Percentiles rank a stretch among this genome's conserved stretches.
Conservation (phyloP, 2,329 filamentous ascomycete genomes). For the Phaeoacremonium minimum region DNA sequence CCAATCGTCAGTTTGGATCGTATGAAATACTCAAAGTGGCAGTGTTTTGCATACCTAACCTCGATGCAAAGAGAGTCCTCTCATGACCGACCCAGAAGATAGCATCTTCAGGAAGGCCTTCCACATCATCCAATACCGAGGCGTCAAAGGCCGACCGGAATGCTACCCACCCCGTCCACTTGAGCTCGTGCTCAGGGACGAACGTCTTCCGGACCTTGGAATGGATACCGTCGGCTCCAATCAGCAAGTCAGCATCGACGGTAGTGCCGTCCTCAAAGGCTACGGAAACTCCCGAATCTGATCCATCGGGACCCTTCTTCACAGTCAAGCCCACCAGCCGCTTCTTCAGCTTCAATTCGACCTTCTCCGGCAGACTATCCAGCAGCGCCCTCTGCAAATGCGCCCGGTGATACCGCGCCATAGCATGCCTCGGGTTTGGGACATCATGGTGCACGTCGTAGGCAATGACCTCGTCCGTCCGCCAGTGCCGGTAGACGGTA, state of each 20-base stretch:
- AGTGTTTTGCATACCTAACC: not conserved
- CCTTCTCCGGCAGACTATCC: slow-evolving; percentile 19
- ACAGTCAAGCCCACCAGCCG: slow-evolving; percentile 7
- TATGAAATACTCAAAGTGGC: too few species aligned
- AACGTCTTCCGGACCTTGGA: slow-evolving; percentile 8
- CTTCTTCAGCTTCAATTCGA: slow-evolving; percentile 24
- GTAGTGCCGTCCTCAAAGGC: slow-evolving; percentile 5
- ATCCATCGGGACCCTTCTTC: slow-evolving; percentile 13
- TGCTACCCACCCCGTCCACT: slow-evolving; percentile 30
- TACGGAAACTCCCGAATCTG: slow-evolving; percentile 10
- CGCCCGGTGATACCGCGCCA: slow-evolving; percentile 26
- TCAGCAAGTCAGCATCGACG: slow-evolving; percentile 6
- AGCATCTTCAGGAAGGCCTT: slow-evolving; percentile 25
- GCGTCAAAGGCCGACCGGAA: slow-evolving; percentile 28
- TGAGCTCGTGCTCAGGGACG: slow-evolving; percentile 16
- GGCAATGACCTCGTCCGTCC: slow-evolving; percentile 29
- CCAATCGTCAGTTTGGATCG: not conserved
- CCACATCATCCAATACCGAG: slow-evolving; percentile 22
- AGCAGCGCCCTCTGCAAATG: slow-evolving; percentile 27
- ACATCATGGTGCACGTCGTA: slow-evolving; percentile 22
- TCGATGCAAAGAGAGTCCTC: slow-evolving; percentile 1
- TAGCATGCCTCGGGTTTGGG: slow-evolving; percentile 22
- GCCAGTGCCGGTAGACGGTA: slow-evolving; percentile 30
- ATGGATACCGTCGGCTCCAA: slow-evolving; percentile 9
- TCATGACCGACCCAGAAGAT: slow-evolving; percentile 20